phyloP scores from a whole-genome alignment of 306 rosid species.

The Astragalus membranaceus region DNA sequence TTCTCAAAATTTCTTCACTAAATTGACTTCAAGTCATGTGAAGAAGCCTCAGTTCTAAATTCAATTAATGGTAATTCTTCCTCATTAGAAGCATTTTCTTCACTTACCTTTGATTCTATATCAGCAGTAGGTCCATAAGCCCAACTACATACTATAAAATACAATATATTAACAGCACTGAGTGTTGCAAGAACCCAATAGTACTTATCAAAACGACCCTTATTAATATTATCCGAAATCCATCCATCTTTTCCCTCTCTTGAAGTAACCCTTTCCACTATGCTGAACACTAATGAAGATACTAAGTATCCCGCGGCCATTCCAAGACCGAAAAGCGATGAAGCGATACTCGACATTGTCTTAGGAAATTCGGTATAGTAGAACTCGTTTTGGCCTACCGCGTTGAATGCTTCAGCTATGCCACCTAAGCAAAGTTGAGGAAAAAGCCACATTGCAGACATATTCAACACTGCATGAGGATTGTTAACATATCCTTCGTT shows the following conservation, averaged over 20 bases:
- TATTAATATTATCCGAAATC: constrained; percentile 4
- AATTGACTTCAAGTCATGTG: not conserved
- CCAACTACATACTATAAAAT: not conserved
- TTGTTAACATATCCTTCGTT: not conserved
- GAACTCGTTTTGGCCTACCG: constrained; percentile 7
- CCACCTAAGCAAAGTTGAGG: constrained; percentile 8
- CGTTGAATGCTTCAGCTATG: constrained; percentile 3
- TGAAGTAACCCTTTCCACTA: not conserved
- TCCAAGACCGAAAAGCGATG: constrained; percentile 1
- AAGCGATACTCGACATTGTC: not conserved
- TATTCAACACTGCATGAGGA: not conserved
- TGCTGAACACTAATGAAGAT: not conserved
- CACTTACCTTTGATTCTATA: not conserved
- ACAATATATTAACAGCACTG: constrained; percentile 1
- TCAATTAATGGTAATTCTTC: not conserved
- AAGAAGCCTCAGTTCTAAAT: not conserved
- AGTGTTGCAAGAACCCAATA: not conserved
- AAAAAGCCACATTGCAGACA: constrained; percentile 16
- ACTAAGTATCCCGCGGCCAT: not conserved
- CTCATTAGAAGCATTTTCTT: not conserved
- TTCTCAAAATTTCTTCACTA: not conserved
- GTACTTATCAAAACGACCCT: constrained; percentile 2
- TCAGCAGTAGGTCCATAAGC: constrained; percentile 11
- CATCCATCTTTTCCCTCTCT: not conserved
- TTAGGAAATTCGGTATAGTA: constrained; percentile 9